These are phyloP conservation scores for Dendrocalamus sinicus DNA, from an alignment of 176 grass and related monocot species.

Conservation along the genomic window DNA sequence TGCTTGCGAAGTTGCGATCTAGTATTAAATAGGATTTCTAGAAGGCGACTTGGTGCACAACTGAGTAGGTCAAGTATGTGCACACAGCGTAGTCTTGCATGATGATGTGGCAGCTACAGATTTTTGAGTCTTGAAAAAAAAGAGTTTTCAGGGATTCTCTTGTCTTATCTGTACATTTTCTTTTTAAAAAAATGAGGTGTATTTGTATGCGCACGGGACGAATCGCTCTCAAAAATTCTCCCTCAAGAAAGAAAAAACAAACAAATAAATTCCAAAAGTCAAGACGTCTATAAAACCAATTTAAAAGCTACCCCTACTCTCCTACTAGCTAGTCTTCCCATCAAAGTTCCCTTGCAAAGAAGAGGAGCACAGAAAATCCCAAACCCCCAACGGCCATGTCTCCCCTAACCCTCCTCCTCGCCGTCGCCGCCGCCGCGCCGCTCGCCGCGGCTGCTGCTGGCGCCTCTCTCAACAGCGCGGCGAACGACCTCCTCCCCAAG, in stretches of 20 bases:
- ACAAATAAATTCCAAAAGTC: neutral
- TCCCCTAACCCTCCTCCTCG: neutral
- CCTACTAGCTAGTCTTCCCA: neutral
- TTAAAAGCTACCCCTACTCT: neutral
- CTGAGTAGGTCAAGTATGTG: no score
- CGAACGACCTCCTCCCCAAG: constrained; percentile 64
- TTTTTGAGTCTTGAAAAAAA: no score
- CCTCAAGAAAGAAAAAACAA: neutral
- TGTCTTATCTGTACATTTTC: no score
- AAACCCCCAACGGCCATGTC: constrained; percentile 37
- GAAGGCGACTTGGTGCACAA: constrained; percentile 11
- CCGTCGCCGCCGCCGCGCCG: neutral
- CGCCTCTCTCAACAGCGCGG: constrained; percentile 8
- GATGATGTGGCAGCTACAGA: no score
- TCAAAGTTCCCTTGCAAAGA: neutral
- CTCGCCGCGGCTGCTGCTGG: neutral
- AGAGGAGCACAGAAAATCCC: neutral
- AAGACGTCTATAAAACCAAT: neutral
- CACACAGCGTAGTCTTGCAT: no score
- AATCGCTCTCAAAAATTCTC: neutral
- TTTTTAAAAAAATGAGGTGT: no score
- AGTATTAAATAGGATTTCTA: neutral
- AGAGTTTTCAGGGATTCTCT: no score
- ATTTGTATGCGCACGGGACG: no score
- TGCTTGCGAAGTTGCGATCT: neutral